Base-by-base conservation (phyloP, 148 eudicot species). In the Heliosperma pusillum region DNA sequence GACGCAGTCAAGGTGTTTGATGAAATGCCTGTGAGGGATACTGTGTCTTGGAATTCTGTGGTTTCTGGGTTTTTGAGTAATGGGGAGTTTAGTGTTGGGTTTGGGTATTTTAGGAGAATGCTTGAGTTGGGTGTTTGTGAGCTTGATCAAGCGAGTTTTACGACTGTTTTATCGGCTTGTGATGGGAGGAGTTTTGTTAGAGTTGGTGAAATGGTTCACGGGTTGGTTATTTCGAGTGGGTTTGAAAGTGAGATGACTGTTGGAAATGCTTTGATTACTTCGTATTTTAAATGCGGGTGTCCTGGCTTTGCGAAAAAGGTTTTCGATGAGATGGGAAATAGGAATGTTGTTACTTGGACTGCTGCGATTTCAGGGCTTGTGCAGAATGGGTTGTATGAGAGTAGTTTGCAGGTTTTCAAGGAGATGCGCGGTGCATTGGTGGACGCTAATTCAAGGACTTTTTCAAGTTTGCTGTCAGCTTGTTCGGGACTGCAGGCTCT, bases 291-390 rank as follows among this genome's bases (percentile, higher is more conserved):
- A 52, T 86, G 91, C 50, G 79, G 87, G 66, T 80, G 83, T 64
- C 75, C 75, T 58, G 66, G 42, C 74, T 85, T 71, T 9, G 93
- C 85, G 36, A 86, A 82, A 81, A 76, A 11, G 71, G 93, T 88
- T 77, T 90, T 92, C 67, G 75, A 69, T 80, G 90, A 87, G 74
- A 86, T 88, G 90, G 13, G 47, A 57, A 80, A 78, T 47, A 86
- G 83, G 72, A 92, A 87, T 86, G 95, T 92, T 4, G 75, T 92
- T 84, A 82, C 90, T 79, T 92, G 97, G 97, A 92, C 97, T 27
- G 95, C 97, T 76, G 81, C 85, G 80, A 83, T 92, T 40, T 86
- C 95, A 0, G 97, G 97, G 4, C 87, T 92, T 55, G 86, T 83
- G 15, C 89, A 88, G 33, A 85, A 77, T 76, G 83, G 86, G 59